phyloP scores from a whole-genome alignment of 176 grass and related monocot genomes.

The Themeda triandra region DNA sequence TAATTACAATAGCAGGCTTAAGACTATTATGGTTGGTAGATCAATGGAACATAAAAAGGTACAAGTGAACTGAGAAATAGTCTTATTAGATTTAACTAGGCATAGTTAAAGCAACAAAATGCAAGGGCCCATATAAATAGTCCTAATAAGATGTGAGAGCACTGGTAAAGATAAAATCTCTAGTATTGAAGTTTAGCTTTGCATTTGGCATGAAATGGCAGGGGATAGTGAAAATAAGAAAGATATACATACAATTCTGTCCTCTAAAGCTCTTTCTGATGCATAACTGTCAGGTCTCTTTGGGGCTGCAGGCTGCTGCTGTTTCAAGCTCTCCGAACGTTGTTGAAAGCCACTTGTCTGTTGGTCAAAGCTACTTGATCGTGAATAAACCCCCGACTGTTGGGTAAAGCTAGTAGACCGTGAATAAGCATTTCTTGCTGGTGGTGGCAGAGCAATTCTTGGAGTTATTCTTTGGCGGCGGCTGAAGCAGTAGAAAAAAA shows the following conservation, averaged over 20 bases:
- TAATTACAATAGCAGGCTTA: neutral
- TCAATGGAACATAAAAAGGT: conserved; percentile 8
- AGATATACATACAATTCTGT: conserved; percentile 51
- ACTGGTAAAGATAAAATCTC: neutral
- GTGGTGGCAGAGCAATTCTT: conserved; percentile 68
- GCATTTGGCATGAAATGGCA: neutral
- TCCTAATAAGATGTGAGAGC: neutral
- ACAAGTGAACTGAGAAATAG: neutral
- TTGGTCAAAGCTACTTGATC: conserved; percentile 68
- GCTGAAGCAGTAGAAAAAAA: conserved; percentile 42
- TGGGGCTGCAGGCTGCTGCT: conserved; percentile 37
- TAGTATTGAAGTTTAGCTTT: neutral
- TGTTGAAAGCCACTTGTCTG: conserved; percentile 43
- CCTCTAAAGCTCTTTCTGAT: conserved; percentile 61
- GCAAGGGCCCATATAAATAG: neutral
- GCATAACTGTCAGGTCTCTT: conserved; percentile 35
- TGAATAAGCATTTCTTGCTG: conserved; percentile 56
- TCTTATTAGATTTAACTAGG: neutral
- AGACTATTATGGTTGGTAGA: neutral
- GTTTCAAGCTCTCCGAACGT: conserved; percentile 40
- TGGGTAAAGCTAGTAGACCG: conserved; percentile 70
- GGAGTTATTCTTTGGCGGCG: conserved; percentile 60
- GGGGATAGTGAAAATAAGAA: neutral
- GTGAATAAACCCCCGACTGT: conserved; percentile 62
- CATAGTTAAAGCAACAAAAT: conserved; percentile 10